Conservation (phyloP, 2,329 filamentous ascomycete genomes). For the Teratosphaeria viscida region DNA sequence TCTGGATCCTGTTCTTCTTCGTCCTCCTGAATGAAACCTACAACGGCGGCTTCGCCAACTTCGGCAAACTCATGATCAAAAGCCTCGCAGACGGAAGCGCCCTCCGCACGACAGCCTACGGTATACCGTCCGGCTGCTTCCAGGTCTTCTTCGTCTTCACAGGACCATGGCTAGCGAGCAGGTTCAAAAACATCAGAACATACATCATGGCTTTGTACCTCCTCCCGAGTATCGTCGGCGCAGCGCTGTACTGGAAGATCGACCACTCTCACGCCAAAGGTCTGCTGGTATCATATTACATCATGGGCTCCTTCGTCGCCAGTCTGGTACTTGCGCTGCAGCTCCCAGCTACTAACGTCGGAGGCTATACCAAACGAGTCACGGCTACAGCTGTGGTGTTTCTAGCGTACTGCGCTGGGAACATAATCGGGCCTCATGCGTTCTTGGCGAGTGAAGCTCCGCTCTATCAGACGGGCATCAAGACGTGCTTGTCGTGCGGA, state of each 20-base stretch:
- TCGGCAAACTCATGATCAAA: conserved; percentile 47
- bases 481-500: conserved; percentile 39
- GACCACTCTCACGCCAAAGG: conserved; percentile 33
- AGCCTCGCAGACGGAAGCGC: conserved; percentile 33
- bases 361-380: conserved; percentile 39
- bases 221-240: conserved; percentile 41
- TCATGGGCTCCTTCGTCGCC: conserved; percentile 39
- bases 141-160: conserved; percentile 45
- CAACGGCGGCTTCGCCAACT: conserved; percentile 43
- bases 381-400: conserved; percentile 39
- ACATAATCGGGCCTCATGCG: conserved; percentile 38
- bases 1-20: conserved; percentile 47
- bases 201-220: conserved; percentile 44
- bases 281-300: conserved; percentile 44
- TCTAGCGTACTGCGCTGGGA: conserved; percentile 34
- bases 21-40: conserved; percentile 44
- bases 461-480: conserved; percentile 43
- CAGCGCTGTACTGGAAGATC: conserved; percentile 42
- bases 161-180: conserved; percentile 43
- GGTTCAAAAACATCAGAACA: conserved; percentile 42
- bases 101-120: conserved; percentile 41
- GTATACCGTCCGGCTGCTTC: conserved; percentile 46
- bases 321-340: conserved; percentile 45
- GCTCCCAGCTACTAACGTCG: conserved; percentile 40
- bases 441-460: conserved; percentile 38